Conservation (phyloP, 148 eudicot species). For the Vaccinium myrtillus region DNA sequence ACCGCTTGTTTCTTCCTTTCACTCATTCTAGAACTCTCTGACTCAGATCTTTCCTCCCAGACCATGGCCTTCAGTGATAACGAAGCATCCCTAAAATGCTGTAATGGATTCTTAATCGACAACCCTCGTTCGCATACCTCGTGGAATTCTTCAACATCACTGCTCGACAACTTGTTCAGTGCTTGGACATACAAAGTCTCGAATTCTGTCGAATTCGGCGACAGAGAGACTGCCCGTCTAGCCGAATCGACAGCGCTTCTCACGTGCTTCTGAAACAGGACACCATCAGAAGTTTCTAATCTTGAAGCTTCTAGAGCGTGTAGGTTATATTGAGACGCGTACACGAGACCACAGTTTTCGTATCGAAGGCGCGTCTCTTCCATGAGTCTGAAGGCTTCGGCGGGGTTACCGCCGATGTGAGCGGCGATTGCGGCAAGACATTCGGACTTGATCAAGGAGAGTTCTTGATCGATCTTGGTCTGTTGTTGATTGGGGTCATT, state of each 20-base stretch:
- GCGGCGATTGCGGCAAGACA: neutral
- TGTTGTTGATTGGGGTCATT: slow-evolving; percentile 2
- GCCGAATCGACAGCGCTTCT: neutral
- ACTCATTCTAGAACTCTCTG: neutral
- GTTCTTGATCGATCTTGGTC: neutral
- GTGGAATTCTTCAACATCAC: neutral
- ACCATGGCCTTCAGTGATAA: neutral
- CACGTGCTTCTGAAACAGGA: neutral
- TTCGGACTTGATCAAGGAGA: neutral
- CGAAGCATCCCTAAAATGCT: neutral
- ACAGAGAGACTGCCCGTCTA: neutral
- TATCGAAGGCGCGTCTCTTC: neutral
- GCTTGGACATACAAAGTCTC: neutral
- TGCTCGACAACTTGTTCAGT: neutral
- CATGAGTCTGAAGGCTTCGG: neutral
- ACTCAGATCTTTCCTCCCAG: neutral
- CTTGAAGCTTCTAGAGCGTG: neutral
- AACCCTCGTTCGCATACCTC: neutral
- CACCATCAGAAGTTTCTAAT: neutral
- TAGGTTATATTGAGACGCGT: neutral
- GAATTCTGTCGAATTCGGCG: neutral
- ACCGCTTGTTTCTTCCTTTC: too few species aligned
- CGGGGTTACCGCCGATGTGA: neutral
- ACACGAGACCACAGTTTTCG: neutral
- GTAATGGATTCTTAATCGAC: neutral